Conservation (phyloP, 768 basidiomycete species). For the Boletus coccyginus region DNA sequence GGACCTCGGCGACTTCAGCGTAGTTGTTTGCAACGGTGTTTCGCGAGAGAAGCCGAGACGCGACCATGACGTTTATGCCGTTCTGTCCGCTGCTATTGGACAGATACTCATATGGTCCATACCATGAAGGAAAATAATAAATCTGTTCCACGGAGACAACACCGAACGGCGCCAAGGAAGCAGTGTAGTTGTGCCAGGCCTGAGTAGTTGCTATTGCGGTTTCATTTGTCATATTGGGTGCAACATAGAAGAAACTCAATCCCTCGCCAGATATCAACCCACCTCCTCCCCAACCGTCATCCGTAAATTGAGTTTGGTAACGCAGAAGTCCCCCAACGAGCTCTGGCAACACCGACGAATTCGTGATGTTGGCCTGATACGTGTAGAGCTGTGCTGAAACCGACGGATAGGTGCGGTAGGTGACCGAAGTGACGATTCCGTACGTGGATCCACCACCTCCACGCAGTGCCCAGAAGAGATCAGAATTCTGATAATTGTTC, state of each 20-base stretch:
- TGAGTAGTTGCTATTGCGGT: constrained; percentile 35
- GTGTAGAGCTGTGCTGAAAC: constrained; percentile 33
- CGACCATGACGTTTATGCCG: neutral
- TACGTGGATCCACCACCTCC: constrained; percentile 52
- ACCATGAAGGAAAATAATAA: neutral
- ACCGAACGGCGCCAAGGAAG: constrained; percentile 6
- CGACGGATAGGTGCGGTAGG: constrained; percentile 43
- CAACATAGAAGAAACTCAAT: constrained; percentile 22
- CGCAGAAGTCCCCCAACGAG: constrained; percentile 36
- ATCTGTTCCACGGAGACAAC: neutral
- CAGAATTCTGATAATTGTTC: constrained; percentile 40
- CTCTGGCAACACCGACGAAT: too few species aligned
- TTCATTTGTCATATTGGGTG: constrained; percentile 36
- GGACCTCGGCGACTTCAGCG: constrained; percentile 1
- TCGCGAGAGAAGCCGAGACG: constrained; percentile 10
- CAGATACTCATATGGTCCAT: neutral
- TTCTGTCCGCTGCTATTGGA: neutral
- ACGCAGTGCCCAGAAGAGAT: constrained; percentile 56
- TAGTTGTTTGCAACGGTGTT: constrained; percentile 5
- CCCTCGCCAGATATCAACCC: constrained; percentile 4
- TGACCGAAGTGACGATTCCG: constrained; percentile 46
- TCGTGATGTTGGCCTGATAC: too few species aligned
- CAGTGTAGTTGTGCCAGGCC: constrained; percentile 31
- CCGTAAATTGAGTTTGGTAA: constrained; percentile 29
- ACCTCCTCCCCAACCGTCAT: constrained; percentile 45